Percentiles rank a stretch among this genome's conserved stretches.
phyloP scores from a whole-genome alignment of 2,329 filamentous ascomycete genomes.

The Colletotrichum caudatum region DNA sequence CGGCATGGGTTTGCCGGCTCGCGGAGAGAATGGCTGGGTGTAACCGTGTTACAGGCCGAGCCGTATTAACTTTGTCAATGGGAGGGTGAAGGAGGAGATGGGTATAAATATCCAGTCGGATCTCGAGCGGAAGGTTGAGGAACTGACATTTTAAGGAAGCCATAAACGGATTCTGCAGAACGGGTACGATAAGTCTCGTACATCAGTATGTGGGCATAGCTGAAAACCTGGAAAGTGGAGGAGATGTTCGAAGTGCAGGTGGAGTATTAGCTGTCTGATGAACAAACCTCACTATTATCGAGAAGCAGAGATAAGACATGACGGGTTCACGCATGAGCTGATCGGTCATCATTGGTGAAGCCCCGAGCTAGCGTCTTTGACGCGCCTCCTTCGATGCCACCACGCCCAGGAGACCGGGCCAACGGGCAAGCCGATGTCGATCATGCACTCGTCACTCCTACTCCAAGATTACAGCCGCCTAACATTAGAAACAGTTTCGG shows the following conservation, averaged over 20 bases:
- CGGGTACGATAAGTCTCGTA: neutral
- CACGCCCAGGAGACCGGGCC: neutral
- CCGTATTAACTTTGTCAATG: constrained; percentile 22
- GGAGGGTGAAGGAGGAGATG: constrained; percentile 55
- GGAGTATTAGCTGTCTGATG: no score
- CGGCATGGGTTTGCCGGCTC: constrained; percentile 56
- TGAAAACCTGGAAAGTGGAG: no score
- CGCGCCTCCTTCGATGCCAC: neutral
- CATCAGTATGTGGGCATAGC: neutral
- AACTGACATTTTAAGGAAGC: constrained; percentile 43
- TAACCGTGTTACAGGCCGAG: constrained; percentile 43
- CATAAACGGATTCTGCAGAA: neutral
- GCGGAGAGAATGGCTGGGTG: constrained; percentile 56
- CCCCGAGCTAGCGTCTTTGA: neutral
- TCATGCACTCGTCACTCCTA: neutral
- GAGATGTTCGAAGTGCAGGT: neutral
- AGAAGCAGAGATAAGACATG: neutral
- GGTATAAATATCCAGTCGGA: constrained; percentile 61
- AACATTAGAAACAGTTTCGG: neutral
- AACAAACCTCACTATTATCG: neutral
- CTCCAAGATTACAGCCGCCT: neutral
- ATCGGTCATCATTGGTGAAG: neutral
- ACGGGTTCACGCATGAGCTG: neutral
- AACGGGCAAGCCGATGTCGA: neutral
- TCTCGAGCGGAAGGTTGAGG: constrained; percentile 58